Base-by-base conservation (phyloP, 306 rosid species). In the Cyclanthera cordifolia region DNA sequence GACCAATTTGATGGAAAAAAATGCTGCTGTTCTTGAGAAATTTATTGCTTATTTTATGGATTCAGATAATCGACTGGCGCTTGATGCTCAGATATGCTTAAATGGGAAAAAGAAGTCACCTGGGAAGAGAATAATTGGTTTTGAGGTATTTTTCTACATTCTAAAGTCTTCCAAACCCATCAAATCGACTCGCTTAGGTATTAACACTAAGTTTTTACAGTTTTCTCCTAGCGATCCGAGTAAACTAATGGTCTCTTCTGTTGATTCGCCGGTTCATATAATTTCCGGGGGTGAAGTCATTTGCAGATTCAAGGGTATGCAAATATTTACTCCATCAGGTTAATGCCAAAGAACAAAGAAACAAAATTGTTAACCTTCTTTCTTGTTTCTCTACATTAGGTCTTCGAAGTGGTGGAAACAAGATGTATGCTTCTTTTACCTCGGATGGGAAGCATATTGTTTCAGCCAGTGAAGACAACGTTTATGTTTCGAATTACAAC, bases 241-340 rank as follows among this genome's bases (percentile, higher is more conserved):
- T 85, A 86, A 81, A 75, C 87, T 90, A 37, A 78, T 94, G 88
- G 97, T 94, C 63, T 83, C 95, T 19, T 82, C 85, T 81, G 94
- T 95, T 7, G 91, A 86, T 78, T 94, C 97, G 10, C 90, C 77
- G 76, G 96, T 94, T 80, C 85, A 91, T 82, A 77, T 94, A 76
- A 90, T 94, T 78, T 86, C 83, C 1, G 97, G 95, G 70, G 75
- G 34, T 28, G 79, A 81, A 70, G 90, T 94, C 77, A 78, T 90
- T 59, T 85, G 88, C 75, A 90, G 88, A 76, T 94, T 88, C 80
- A 83, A 83, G 77, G 88, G 99, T 90, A 85, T 34, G 82, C 9
- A 19, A 4, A 8, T 66, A 9, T 47, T 66, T 65, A 39, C 53
- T 15, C 54, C 21, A 21, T 64, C 3, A 27, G 70, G 19, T 39